phyloP scores from a whole-genome alignment of 352 stramenopile species.

The Phytophthora cactorum region DNA sequence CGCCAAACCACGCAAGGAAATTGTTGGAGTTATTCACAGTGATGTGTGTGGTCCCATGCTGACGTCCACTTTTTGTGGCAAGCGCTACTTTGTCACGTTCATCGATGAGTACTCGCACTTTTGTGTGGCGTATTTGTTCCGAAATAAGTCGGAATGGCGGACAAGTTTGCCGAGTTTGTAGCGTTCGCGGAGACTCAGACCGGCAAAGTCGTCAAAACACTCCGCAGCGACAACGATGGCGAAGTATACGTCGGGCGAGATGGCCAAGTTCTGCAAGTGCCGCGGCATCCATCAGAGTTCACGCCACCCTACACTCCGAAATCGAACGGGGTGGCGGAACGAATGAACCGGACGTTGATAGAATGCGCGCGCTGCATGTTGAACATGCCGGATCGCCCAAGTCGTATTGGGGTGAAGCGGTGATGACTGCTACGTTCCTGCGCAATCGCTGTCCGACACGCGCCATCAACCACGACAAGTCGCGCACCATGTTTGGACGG shows the following conservation, averaged over 20 bases:
- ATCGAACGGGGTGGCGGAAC: slow-evolving; percentile 19
- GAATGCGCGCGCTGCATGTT: slow-evolving; percentile 6
- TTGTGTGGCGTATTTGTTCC: slow-evolving; percentile 10
- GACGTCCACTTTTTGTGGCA: slow-evolving; percentile 5
- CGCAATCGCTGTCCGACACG: slow-evolving; percentile 19
- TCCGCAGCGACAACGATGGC: slow-evolving; percentile 19
- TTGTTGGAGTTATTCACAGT: slow-evolving; percentile 1
- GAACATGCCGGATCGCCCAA: slow-evolving; percentile 1
- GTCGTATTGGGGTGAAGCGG: slow-evolving; percentile 12
- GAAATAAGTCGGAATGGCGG: slow-evolving; percentile 18
- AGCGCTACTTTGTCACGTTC: slow-evolving; percentile 4
- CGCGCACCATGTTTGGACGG: slow-evolving; percentile 14
- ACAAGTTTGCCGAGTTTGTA: slow-evolving; percentile 28
- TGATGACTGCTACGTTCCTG: slow-evolving; percentile 23
- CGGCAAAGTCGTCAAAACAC: slow-evolving; percentile 6
- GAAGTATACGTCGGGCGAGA: slow-evolving; percentile 2
- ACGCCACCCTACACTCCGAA: slow-evolving; percentile 24
- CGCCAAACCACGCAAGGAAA: not conserved
- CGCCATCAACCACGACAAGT: slow-evolving; percentile 6
- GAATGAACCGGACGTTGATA: slow-evolving; percentile 11
- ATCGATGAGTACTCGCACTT: slow-evolving; percentile 1
- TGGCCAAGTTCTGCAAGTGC: slow-evolving; percentile 12
- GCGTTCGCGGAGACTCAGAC: slow-evolving; percentile 19
- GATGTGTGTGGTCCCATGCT: slow-evolving; percentile 14
- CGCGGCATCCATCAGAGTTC: slow-evolving; percentile 19